A percentile compares a stretch with the other conserved stretches of the same genome.
phyloP scores from a whole-genome alignment of 2,329 filamentous ascomycete species.

The Fusarium sp. region DNA sequence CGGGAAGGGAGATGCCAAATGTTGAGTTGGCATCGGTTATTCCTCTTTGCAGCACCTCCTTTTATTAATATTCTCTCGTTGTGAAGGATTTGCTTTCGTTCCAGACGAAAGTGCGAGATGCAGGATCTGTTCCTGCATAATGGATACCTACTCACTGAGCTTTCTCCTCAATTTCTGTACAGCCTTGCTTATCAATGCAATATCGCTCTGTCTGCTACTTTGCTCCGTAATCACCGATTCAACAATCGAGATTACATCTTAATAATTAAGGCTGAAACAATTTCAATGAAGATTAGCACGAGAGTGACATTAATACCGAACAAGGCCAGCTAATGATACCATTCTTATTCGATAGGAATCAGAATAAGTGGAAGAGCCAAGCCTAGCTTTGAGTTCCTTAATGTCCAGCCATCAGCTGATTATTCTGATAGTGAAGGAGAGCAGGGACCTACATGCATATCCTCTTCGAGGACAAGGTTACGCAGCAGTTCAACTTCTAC shows the following conservation, averaged over 20 bases:
- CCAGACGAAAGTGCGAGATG: constrained; percentile 10
- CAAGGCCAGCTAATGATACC: background rate
- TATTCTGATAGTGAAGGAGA: background rate
- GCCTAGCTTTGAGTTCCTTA: constrained; percentile 2
- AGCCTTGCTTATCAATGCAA: constrained; percentile 4
- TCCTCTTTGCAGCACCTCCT: background rate
- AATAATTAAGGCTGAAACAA: constrained; percentile 39
- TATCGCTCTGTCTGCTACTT: background rate
- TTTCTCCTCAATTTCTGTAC: constrained; percentile 1
- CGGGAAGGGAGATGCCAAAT: background rate
- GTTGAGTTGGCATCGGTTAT: background rate
- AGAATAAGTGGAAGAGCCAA: constrained; percentile 1
- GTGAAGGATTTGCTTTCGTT: background rate
- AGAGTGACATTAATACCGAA: background rate
- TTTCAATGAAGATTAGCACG: constrained; percentile 10
- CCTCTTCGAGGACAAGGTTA: constrained; percentile 18
- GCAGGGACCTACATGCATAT: constrained; percentile 5
- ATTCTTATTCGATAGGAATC: background rate
- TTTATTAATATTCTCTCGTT: background rate
- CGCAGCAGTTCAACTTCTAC: constrained; percentile 22
- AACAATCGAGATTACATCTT: constrained; percentile 31
- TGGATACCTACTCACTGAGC: constrained; percentile 2
- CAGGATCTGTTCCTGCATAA: constrained; percentile 32
- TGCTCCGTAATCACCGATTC: constrained; percentile 12
- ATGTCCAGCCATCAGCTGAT: background rate